These are phyloP conservation scores for Spinellus fusiger DNA, from an alignment of 192 early-diverging fungal genomes.

Conservation along the genomic window DNA sequence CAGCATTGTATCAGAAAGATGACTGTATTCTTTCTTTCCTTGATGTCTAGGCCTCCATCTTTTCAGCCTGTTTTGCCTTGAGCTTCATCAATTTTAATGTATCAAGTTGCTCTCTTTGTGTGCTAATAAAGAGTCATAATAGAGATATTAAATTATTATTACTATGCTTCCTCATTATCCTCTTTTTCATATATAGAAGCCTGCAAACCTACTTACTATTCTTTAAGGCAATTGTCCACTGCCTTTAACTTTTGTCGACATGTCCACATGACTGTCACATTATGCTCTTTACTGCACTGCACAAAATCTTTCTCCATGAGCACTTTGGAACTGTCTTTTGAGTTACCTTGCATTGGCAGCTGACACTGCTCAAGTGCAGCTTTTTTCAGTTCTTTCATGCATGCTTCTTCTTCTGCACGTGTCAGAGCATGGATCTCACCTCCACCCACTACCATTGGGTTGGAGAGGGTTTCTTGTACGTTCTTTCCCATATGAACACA, in stretches of 20 bases:
- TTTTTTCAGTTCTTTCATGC: slow-evolving; percentile 45
- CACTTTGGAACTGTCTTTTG: not conserved
- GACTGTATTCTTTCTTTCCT: too few species aligned
- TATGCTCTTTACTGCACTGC: slow-evolving; percentile 46
- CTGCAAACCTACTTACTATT: slow-evolving; percentile 43
- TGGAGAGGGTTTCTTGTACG: slow-evolving; percentile 17
- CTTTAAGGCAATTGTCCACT: slow-evolving; percentile 47
- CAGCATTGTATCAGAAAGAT: too few species aligned
- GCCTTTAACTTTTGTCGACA: slow-evolving; percentile 41
- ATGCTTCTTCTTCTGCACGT: slow-evolving; percentile 45
- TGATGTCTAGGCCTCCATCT: too few species aligned
- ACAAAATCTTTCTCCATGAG: slow-evolving; percentile 37
- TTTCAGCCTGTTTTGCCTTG: too few species aligned
- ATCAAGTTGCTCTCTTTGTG: too few species aligned
- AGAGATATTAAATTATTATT: too few species aligned
- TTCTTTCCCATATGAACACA: slow-evolving; percentile 26
- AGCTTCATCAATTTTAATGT: too few species aligned
- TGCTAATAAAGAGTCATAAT: too few species aligned
- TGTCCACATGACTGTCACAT: slow-evolving; percentile 43
- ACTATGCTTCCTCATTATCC: too few species aligned
- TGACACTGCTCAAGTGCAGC: slow-evolving; percentile 46
- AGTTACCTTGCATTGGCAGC: slow-evolving; percentile 40
- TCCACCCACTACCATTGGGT: slow-evolving; percentile 17
- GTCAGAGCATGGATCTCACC: slow-evolving; percentile 42
- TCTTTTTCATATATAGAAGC: too few species aligned